Base-by-base conservation (phyloP, 2,329 filamentous ascomycete species). In the Pezicula radicicola region DNA sequence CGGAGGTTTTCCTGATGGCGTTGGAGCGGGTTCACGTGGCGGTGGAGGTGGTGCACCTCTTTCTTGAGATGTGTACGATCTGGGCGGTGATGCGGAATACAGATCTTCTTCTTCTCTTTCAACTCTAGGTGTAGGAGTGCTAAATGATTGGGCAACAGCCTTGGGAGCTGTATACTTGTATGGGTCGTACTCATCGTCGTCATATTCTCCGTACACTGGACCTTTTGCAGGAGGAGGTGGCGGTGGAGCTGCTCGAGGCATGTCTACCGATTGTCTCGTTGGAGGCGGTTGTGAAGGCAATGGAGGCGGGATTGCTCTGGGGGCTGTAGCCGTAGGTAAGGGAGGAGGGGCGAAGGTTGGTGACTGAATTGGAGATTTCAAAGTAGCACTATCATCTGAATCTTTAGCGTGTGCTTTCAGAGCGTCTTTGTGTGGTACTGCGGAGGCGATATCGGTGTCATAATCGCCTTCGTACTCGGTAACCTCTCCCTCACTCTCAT, bases 401-500 rank as follows among this genome's bases (percentile, higher is more conserved):
- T 93, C 89, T 49, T 87, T 82, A 7, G 80, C 82, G 68, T 96
- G 91, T 8, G 89, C 75, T 68, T 93, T 96, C 55, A 97, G 71
- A 1, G 93, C 92, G 72, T 96, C 93, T 70, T 96, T 97, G 70
- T 96, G 91, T 51, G 89, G 90, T n/a, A 84, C 91, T 9, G 90
- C 87, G n/a, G 92, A 90, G 2, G 88, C 92, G 66, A 97, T 97
- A 67, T 97, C 94, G 6, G 94, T 97, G 62, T 97, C 94, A 67
- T 97, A 97, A 66, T 97, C 94, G 6, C 93, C 94, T 66, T 99
- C 94, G 65, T 97, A 97, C 65, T 97, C 93, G 0, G 91, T 95
- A 33, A 91, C 80, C 63, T 95, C 91, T 53, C 88, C 90, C 53
- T 88, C 87, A 25, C 84, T 85, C 13, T 87, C 85, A 39, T 79